Evolutionary conservation across 495 filamentous ascomycete genomes (phyloP), one percentile per base, ranked within the genome.

Genomic region (Extremus antarcticus): DNA sequence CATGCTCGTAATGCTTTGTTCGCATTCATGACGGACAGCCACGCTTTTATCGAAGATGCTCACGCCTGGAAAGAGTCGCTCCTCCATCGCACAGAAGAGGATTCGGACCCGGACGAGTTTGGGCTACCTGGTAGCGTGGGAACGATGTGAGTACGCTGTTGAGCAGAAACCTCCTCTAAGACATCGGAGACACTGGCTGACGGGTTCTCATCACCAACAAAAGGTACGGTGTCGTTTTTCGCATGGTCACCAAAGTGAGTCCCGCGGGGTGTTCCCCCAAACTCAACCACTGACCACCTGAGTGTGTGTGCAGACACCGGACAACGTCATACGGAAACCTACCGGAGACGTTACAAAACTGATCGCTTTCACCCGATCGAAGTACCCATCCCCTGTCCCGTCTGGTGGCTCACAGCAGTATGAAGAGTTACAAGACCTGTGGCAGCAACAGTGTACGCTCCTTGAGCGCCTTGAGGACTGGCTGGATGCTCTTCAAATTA

Each of bases 11-110:
- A 24, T 8, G 46, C 54, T 17, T 19, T 56, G 2, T 56, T 39
- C 22, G 38, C 32, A 16, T 2, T 56, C 20, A 56, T 56, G 54
- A 22, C 32, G 13, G 54, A 56, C 23, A 46, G 32, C 25, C 10
- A 56, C 22, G 35, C 20, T 20, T 56, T 56, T 22, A 51, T 56
- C 16, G n/a, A 38, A 17, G 24, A 43, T 3, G 38, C 54, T 2
- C 20, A 29, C 8, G 25, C 20, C 1, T 56, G 35, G n/a, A 53
- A 53, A 22, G 51, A 19, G 16, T 51, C 48, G 9, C 24, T 51
- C 17, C 3, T 51, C 17, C 11, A 19, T 3, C 24, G 20, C 19
- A 22, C 24, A 19, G 11, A 2, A 23, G 46, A 48, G 11, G 46
- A 48, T 7, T 24, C 46, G 4, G 3, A 20, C 8, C 10, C 19